Percentiles rank a stretch among this genome's conserved stretches.
Conservation (phyloP, 306 rosid species). For the Vachellia collinsii region DNA sequence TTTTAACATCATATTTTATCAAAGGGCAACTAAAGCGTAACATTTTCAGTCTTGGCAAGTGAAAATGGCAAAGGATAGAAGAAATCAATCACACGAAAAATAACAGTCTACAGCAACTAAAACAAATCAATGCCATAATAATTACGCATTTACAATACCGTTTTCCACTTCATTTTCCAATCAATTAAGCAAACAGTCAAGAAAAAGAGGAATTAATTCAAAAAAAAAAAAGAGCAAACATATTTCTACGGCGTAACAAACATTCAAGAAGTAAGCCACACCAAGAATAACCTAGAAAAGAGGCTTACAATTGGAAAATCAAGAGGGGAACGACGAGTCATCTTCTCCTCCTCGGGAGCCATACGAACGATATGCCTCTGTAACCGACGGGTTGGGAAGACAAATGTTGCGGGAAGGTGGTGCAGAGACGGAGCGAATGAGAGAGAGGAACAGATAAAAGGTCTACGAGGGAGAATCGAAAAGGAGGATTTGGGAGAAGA, state of each 20-base stretch:
- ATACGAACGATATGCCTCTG: slow-evolving; percentile 61
- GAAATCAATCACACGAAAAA: background rate
- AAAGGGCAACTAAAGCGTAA: background rate
- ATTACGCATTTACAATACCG: background rate
- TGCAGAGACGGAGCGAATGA: background rate
- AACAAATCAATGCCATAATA: background rate
- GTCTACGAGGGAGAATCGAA: slow-evolving; percentile 12
- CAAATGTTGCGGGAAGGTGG: background rate
- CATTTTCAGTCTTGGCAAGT: background rate
- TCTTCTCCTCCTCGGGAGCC: slow-evolving; percentile 88
- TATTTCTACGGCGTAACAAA: too few relatives aligned
- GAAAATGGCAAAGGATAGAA: background rate
- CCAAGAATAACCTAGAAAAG: background rate
- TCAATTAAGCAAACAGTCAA: background rate
- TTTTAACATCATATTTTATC: background rate
- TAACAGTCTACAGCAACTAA: background rate
- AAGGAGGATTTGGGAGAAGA: slow-evolving; percentile 28
- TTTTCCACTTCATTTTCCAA: background rate
- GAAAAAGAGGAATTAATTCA: background rate
- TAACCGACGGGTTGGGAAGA: slow-evolving; percentile 23
- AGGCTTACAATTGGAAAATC: slow-evolving; percentile 73
- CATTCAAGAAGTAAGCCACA: background rate
- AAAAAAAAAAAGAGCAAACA: background rate
- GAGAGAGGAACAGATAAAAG: slow-evolving; percentile 24
- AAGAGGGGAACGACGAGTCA: slow-evolving; percentile 85